Evolutionary conservation across 306 rosid genomes (phyloP), one percentile per base, ranked within the genome.

Genomic region (Malus sylvestris): DNA sequence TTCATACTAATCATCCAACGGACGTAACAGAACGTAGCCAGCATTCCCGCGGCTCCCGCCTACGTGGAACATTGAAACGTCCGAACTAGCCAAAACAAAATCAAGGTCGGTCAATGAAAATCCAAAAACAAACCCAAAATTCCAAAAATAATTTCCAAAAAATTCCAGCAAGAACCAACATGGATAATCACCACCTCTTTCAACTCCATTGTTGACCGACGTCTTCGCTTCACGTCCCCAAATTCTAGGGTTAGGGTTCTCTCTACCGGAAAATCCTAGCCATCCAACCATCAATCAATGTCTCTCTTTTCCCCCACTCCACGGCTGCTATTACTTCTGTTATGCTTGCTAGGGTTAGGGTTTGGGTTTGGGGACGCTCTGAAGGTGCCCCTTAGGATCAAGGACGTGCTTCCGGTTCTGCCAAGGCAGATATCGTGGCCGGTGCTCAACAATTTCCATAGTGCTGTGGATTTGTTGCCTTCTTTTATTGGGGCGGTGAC

Each of bases 381-480:
- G 23, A 90, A 86, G 82, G 82, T 92, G 1, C 97, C 98, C 44
- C 86, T 95, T 74, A 82, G 86, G 75, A 84, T 84, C 45, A 86
- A 90, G 70, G 98, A 95, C 70, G 88, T 90, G 76, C 93, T 92
- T 78, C 97, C 98, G 16, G 98, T 88, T 81, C 91, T 95, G 14
- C 98, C 98, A 0, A 91, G 65, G 25, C 86, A 86, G 68, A 84
- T 95, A 11, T 90, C 98, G 38, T 95, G 98, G 98, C 97, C 98
- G 38, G 93, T 95, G 49, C 96, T 95, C 46, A 90, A 95, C 78
- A 95, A 79, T 55, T 55, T 95, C 76, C 97, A 95, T 79, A 86
- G 90, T 79, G 96, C 98, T 42, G 97, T 85, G 72, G 98, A 95
- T 82, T 89, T 95, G 93, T 81, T 95, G 75, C 98, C 98, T 14